A percentile compares a stretch with the other conserved stretches of the same genome.
These are phyloP conservation scores for Trifolium subterraneum DNA, from an alignment of 306 rosid species.

Conservation along the genomic window DNA sequence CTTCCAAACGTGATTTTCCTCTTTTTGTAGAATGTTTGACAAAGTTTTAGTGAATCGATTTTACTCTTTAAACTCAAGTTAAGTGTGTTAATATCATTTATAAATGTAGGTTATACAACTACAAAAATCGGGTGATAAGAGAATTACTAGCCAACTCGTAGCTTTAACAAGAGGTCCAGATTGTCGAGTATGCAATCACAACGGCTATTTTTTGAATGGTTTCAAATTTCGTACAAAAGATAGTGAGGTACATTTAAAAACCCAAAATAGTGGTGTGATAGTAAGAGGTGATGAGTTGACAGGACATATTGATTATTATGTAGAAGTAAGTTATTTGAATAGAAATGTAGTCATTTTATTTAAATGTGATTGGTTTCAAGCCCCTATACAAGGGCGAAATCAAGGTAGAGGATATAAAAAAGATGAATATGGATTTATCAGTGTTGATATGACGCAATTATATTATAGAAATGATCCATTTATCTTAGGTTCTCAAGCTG, in stretches of 20 bases:
- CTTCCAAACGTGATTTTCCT: too few relatives aligned
- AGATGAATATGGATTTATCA: background rate
- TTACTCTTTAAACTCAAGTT: too few relatives aligned
- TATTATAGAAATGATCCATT: slow-evolving; percentile 9
- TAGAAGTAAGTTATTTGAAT: background rate
- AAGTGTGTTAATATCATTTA: background rate
- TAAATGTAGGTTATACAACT: background rate
- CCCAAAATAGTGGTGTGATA: too few relatives aligned
- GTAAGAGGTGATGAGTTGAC: background rate
- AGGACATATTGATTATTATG: background rate
- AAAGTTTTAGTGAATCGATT: too few relatives aligned
- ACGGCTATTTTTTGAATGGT: background rate
- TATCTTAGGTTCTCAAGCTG: background rate
- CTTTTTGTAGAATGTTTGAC: too few relatives aligned
- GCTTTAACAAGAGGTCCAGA: background rate
- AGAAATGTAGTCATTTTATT: background rate
- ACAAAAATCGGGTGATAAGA: background rate
- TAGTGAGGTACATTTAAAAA: background rate
- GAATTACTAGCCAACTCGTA: background rate
- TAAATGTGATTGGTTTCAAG: slow-evolving; percentile 17
- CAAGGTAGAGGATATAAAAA: background rate
- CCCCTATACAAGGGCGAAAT: background rate
- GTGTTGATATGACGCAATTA: background rate
- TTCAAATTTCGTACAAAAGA: background rate
- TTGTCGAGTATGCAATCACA: background rate